phyloP scores from a whole-genome alignment of 108 stramenopile species.

The Nitzschia sp. region DNA sequence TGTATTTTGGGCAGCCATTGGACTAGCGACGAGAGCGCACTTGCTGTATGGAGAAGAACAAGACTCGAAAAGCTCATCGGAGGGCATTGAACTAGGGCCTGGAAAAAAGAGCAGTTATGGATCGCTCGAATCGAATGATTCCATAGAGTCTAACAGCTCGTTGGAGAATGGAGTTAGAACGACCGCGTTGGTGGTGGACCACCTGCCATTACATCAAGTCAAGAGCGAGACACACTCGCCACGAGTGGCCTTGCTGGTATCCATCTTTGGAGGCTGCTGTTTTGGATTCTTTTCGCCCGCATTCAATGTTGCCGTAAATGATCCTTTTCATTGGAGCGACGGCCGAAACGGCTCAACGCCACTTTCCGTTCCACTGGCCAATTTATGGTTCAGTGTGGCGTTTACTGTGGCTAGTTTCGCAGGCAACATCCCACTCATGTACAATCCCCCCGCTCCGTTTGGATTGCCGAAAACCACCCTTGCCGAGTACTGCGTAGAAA shows the following conservation, averaged over 20 bases:
- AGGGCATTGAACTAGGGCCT: slow-evolving; percentile 14
- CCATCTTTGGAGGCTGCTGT: slow-evolving; percentile 40
- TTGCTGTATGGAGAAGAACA: slow-evolving; percentile 11
- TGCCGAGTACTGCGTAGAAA: slow-evolving; percentile 9
- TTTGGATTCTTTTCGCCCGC: slow-evolving; percentile 54
- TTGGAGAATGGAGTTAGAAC: background rate
- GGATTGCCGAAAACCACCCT: slow-evolving; percentile 7
- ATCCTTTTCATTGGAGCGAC: slow-evolving; percentile 37
- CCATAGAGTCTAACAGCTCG: background rate
- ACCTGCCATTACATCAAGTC: background rate
- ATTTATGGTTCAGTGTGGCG: slow-evolving; percentile 47
- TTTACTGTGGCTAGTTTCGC: slow-evolving; percentile 32
- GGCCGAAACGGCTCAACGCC: slow-evolving; percentile 6
- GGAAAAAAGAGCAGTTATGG: slow-evolving; percentile 8
- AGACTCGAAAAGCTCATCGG: background rate
- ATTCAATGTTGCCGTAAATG: slow-evolving; percentile 58
- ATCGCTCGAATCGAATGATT: slow-evolving; percentile 12
- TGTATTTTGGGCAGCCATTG: slow-evolving; percentile 41
- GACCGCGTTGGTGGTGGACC: background rate
- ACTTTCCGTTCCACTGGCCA: slow-evolving; percentile 27
- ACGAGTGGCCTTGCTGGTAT: slow-evolving; percentile 24
- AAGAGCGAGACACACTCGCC: background rate
- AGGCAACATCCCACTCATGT: slow-evolving; percentile 31
- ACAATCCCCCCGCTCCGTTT: slow-evolving; percentile 8
- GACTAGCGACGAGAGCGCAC: slow-evolving; percentile 35